A percentile compares a stretch with the other conserved stretches of the same genome.
These are phyloP conservation scores for Stereocaulon alpinum DNA, from an alignment of 495 filamentous ascomycete genomes.

Conservation along the genomic window DNA sequence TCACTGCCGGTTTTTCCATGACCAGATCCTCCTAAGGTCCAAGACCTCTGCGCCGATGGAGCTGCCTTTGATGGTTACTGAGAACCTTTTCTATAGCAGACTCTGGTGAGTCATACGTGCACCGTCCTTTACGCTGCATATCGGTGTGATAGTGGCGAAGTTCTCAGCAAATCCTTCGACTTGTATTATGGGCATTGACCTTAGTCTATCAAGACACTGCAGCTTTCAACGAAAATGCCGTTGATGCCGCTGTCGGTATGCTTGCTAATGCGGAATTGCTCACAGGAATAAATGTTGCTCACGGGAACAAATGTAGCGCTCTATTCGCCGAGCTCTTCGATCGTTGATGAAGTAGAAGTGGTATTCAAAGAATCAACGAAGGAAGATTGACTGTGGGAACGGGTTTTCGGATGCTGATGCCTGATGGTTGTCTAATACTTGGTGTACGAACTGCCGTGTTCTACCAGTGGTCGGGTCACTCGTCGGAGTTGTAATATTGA, in stretches of 20 bases:
- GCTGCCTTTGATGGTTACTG: constrained; percentile 3
- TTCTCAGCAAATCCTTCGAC: not conserved
- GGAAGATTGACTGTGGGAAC: not conserved
- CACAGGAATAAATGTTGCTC: no score
- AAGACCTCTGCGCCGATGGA: not conserved
- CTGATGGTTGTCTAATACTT: no score
- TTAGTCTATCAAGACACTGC: not conserved
- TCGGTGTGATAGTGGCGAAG: not conserved
- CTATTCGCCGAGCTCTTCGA: not conserved
- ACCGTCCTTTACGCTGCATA: not conserved
- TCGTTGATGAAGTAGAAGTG: not conserved
- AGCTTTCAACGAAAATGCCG: not conserved
- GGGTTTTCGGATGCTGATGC: no score
- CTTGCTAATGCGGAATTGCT: not conserved
- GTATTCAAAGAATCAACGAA: not conserved
- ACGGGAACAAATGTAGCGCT: not conserved
- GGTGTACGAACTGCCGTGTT: no score
- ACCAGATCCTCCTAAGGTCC: not conserved
- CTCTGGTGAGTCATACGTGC: not conserved
- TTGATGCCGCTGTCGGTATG: not conserved
- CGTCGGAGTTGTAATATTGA: no score
- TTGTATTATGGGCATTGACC: not conserved
- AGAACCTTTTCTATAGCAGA: constrained; percentile 1
- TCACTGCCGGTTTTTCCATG: not conserved
- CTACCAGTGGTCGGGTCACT: no score